Evolutionary conservation across 495 filamentous ascomycete species (phyloP).

Genomic region (Glonium stellatum): DNA sequence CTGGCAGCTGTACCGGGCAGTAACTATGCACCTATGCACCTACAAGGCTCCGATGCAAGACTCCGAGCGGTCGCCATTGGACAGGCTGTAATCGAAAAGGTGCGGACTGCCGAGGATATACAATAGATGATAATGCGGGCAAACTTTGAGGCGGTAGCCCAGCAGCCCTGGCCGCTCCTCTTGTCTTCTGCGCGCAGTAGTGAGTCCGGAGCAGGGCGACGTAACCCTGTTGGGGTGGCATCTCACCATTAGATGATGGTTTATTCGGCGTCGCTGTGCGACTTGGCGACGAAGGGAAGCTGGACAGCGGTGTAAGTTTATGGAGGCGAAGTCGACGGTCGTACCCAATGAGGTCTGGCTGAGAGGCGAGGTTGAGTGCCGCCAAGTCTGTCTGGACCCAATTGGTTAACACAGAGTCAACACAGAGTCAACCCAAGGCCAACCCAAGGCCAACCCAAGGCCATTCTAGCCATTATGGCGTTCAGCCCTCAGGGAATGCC

Average conservation of each 20-base stretch:
- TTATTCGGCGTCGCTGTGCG: background rate
- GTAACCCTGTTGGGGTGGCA: background rate
- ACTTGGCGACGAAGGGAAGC: background rate
- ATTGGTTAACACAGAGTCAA: no score
- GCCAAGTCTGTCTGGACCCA: background rate
- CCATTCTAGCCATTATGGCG: no score
- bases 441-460: no score
- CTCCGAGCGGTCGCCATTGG: background rate
- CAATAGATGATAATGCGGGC: constrained; percentile 7
- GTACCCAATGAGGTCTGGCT: background rate
- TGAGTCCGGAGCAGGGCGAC: background rate
- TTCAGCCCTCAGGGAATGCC: no score
- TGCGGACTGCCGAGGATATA: background rate
- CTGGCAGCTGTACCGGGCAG: no score
- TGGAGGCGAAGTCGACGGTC: background rate
- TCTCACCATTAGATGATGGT: background rate
- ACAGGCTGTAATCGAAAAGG: background rate
- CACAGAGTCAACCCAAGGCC: no score
- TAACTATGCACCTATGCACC: background rate
- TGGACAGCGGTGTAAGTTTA: background rate
- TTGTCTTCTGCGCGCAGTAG: no score
- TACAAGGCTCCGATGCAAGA: background rate
- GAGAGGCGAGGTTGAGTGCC: background rate
- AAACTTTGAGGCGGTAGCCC: background rate
- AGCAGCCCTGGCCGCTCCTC: background rate